Base-by-base conservation (phyloP, 2,329 filamentous ascomycete genomes). In the Penicillium polonicum region DNA sequence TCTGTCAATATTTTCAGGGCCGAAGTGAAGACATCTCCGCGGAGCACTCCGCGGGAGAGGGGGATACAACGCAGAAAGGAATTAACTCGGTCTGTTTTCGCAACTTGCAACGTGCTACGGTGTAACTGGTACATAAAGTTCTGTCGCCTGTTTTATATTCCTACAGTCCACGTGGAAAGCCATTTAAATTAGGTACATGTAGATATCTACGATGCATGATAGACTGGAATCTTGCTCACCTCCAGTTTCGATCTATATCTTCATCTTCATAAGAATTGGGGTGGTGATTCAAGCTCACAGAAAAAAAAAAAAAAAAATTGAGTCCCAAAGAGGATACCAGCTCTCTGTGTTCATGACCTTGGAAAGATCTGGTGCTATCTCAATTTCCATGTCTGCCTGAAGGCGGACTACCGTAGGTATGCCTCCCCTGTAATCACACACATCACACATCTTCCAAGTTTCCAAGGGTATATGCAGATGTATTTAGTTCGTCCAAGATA, bases 1-100 rank as follows among this genome's bases (percentile, higher is more conserved):
- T 53, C 17, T n/a, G 8, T 21, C 9, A 29, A 1, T 4, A n/a
- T 48, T 53, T 21, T 35, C 19, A 35, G 9, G 10, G 45, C 45
- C 17, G 51, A n/a, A 43, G 27, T 17, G 29, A 49, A 43, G 21
- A 41, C 5, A 50, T 55, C 35, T 51, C 52, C 52, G 52, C 52
- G 52, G 52, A 53, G 51, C 7, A 5, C 8, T n/a, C 42, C 15
- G 21, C 23, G 23, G 23, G 41, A 43, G 13, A 13, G 12, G 15
- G 12, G 29, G 3, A 46, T 33, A 7, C 12, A 21, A 31, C 17
- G 27, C 27, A 42, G 10, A 15, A 48, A 39, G 42, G 51, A 5
- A 23, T 31, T 31, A 29, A 13, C 15, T 44, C 33, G 42, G 42
- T n/a, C 42, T n/a, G 1, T n/a, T 48, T 21, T 21, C 19, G 19